phyloP scores from a whole-genome alignment of 768 basidiomycete genomes.

The Macrolepiota dolichaula region DNA sequence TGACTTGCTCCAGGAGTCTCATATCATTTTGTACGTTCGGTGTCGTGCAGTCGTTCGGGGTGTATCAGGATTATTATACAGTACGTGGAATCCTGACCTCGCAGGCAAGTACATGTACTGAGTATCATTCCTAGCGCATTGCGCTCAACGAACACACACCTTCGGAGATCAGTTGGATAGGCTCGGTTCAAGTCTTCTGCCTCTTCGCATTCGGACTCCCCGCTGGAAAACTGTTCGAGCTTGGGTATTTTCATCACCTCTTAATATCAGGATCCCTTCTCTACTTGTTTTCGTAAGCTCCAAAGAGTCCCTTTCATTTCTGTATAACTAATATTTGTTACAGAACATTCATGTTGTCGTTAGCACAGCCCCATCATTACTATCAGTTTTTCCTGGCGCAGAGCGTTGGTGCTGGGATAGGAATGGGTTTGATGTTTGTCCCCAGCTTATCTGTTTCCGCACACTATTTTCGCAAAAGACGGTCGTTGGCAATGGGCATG shows the following conservation, averaged over 20 bases:
- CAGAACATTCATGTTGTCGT: slow-evolving; percentile 49
- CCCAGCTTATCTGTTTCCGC: slow-evolving; percentile 50
- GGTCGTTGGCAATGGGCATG: slow-evolving; percentile 54
- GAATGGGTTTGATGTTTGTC: slow-evolving; percentile 52
- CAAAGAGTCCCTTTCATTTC: neutral
- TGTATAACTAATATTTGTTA: neutral
- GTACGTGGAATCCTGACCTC: slow-evolving; percentile 18
- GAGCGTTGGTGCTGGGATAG: slow-evolving; percentile 54
- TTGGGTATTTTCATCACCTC: slow-evolving; percentile 45
- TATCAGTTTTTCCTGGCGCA: slow-evolving; percentile 55
- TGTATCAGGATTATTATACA: slow-evolving; percentile 51
- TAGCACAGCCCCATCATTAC: slow-evolving; percentile 42
- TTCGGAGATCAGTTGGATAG: slow-evolving; percentile 47
- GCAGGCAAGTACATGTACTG: neutral
- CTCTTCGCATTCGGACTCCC: slow-evolving; percentile 42
- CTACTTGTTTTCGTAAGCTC: slow-evolving; percentile 39
- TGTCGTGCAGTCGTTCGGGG: slow-evolving; percentile 46
- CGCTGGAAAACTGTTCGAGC: slow-evolving; percentile 43
- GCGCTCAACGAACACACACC: slow-evolving; percentile 35
- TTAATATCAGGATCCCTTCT: slow-evolving; percentile 34
- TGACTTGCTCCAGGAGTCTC: slow-evolving; percentile 28
- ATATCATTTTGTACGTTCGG: slow-evolving; percentile 48
- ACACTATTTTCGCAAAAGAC: slow-evolving; percentile 46
- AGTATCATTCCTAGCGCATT: slow-evolving; percentile 23
- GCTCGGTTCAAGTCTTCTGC: slow-evolving; percentile 47